phyloP scores from a whole-genome alignment of 140 eudicot genomes.

The Flaveria floridana region DNA sequence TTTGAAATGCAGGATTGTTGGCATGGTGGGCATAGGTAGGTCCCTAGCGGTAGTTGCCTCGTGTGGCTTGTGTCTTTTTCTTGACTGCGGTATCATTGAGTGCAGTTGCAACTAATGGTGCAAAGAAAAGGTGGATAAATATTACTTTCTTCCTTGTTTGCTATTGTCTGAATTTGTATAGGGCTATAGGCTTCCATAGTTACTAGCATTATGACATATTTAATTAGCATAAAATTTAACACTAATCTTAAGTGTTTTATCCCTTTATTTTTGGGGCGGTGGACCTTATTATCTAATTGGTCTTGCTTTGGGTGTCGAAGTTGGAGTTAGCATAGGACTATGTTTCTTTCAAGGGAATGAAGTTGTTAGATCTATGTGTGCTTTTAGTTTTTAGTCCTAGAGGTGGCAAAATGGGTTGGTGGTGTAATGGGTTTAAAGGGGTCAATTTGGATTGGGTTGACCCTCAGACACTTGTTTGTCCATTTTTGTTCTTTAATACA shows the following conservation, averaged over 20 bases:
- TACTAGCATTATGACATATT: slow-evolving; percentile 3
- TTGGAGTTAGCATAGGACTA: slow-evolving; percentile 98
- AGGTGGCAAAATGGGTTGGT: background rate
- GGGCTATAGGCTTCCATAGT: background rate
- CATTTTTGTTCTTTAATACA: background rate
- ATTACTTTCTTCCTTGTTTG: slow-evolving; percentile 19
- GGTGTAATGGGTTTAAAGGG: background rate
- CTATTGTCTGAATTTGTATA: slow-evolving; percentile 11
- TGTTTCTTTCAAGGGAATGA: slow-evolving; percentile 96
- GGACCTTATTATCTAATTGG: slow-evolving; percentile 99
- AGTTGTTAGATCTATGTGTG: slow-evolving; percentile 93
- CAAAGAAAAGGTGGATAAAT: slow-evolving; percentile 78
- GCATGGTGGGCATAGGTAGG: slow-evolving; percentile 78
- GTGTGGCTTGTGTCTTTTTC: slow-evolving; percentile 71
- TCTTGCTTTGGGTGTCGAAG: slow-evolving; percentile 97
- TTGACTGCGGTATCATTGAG: slow-evolving; percentile 77
- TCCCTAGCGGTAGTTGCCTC: slow-evolving; percentile 62
- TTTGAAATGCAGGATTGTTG: slow-evolving; percentile 67
- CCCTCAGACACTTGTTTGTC: background rate
- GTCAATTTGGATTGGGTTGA: slow-evolving; percentile 32
- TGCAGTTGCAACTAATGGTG: slow-evolving; percentile 98
- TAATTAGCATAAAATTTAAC: slow-evolving; percentile 16
- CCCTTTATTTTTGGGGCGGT: slow-evolving; percentile 50
- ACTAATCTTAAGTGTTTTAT: slow-evolving; percentile 19
- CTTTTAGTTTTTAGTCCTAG: slow-evolving; percentile 4